Conservation (phyloP, 106 monocot species). For the Allium cepa region DNA sequence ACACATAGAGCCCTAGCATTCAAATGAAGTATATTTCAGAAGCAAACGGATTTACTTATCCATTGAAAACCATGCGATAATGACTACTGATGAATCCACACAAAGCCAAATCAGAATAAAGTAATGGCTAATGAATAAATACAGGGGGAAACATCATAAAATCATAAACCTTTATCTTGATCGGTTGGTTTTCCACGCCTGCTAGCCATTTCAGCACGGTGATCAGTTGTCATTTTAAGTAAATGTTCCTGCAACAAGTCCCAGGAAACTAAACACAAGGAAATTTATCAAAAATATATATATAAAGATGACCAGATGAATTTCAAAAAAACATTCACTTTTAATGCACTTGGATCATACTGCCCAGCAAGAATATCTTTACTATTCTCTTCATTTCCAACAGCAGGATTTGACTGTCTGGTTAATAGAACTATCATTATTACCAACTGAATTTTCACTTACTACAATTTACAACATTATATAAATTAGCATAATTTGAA, state of each 20-base stretch:
- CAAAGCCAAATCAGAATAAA: too few species aligned
- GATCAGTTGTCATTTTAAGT: slow-evolving; percentile 74
- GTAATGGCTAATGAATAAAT: too few species aligned
- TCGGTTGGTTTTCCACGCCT: slow-evolving; percentile 56
- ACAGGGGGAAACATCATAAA: too few species aligned
- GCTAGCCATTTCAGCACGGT: slow-evolving; percentile 84
- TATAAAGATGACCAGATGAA: neutral
- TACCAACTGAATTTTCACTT: neutral
- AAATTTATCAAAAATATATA: neutral
- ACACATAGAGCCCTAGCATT: too few species aligned
- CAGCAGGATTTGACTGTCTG: slow-evolving; percentile 34
- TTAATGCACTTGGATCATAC: slow-evolving; percentile 69
- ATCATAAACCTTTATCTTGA: slow-evolving; percentile 45
- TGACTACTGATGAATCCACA: too few species aligned
- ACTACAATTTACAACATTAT: neutral
- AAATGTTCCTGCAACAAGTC: slow-evolving; percentile 49
- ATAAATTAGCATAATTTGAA: neutral
- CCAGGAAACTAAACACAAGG: slow-evolving; percentile 2
- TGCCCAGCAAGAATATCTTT: slow-evolving; percentile 71
- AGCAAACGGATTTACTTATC: too few species aligned
- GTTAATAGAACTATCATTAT: slow-evolving; percentile 1
- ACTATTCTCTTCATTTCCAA: slow-evolving; percentile 29
- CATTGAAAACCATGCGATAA: too few species aligned
- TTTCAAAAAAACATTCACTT: slow-evolving; percentile 25
- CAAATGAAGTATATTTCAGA: too few species aligned